These are phyloP conservation scores for Mikania micrantha DNA, from an alignment of 129 eudicot species.

Conservation along the genomic window DNA sequence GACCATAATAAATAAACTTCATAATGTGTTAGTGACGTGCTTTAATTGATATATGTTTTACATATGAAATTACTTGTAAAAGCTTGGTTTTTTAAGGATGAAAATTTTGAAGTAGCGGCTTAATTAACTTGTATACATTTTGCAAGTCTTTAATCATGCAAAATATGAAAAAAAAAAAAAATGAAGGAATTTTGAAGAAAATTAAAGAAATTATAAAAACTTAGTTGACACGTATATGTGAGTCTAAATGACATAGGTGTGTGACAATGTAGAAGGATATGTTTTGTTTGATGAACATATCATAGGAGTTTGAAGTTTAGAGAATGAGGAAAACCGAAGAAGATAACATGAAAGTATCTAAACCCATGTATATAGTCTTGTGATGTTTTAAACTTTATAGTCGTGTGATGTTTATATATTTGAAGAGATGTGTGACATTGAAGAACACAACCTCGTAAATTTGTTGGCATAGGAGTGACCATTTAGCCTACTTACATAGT, in stretches of 20 bases:
- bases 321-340: neutral
- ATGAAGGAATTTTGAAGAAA: too few species aligned
- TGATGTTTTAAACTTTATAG: too few species aligned
- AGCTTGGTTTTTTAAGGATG: too few species aligned
- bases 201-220: neutral
- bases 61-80: too few species aligned
- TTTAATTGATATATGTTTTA: neutral
- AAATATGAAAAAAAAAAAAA: too few species aligned
- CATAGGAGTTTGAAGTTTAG: neutral
- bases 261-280: neutral
- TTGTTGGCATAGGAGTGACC: too few species aligned
- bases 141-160: neutral
- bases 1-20: too few species aligned
- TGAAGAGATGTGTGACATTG: neutral
- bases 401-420: too few species aligned
- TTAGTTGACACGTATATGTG: neutral
- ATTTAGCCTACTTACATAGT: too few species aligned
- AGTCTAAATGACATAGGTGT: neutral
- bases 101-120: neutral
- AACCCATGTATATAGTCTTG: neutral
- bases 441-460: neutral
- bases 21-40: too few species aligned
- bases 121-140: too few species aligned
- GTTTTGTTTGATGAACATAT: too few species aligned
- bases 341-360: neutral